Evolutionary conservation across 2,329 filamentous ascomycete species (phyloP).

Genomic region (Clathrospora elynae): DNA sequence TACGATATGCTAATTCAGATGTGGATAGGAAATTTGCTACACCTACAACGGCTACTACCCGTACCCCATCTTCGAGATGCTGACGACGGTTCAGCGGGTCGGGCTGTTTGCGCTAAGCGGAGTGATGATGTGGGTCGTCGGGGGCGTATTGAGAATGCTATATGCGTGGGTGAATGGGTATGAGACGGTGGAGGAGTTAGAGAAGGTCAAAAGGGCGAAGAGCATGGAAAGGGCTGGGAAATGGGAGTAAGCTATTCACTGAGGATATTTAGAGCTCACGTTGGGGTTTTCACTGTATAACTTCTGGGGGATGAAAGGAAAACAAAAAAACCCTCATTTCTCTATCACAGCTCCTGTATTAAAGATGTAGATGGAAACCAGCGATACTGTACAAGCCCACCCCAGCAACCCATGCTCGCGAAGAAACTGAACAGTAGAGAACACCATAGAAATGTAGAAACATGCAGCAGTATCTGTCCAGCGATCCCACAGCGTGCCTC

Average conservation of each 20-base stretch:
- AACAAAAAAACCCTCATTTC: constrained; percentile 7
- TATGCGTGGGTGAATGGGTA: constrained; percentile 70
- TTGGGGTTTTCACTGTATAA: no score
- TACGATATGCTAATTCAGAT: no score
- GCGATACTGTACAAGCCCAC: constrained; percentile 30
- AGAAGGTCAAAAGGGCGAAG: constrained; percentile 25
- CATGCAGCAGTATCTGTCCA: constrained; percentile 18
- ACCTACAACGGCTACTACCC: constrained; percentile 75
- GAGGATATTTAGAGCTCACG: no score
- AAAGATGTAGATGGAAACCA: constrained; percentile 17
- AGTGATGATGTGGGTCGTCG: constrained; percentile 72
- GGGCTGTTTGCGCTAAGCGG: constrained; percentile 73
- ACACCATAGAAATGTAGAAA: constrained; percentile 18
- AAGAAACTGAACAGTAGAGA: constrained; percentile 20
- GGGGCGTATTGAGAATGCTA: constrained; percentile 69
- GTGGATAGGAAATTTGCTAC: constrained; percentile 65
- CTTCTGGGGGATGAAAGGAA: no score
- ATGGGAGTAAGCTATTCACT: constrained; percentile 19
- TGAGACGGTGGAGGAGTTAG: constrained; percentile 29
- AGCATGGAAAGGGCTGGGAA: constrained; percentile 25
- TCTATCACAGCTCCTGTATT: constrained; percentile 23
- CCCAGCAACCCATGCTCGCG: constrained; percentile 24
- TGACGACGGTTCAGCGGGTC: constrained; percentile 69
- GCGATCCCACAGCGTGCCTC: constrained; percentile 14
- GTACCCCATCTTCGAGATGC: constrained; percentile 78